Conservation (phyloP, 2,329 filamentous ascomycete genomes). For the Microcera coccophila region DNA sequence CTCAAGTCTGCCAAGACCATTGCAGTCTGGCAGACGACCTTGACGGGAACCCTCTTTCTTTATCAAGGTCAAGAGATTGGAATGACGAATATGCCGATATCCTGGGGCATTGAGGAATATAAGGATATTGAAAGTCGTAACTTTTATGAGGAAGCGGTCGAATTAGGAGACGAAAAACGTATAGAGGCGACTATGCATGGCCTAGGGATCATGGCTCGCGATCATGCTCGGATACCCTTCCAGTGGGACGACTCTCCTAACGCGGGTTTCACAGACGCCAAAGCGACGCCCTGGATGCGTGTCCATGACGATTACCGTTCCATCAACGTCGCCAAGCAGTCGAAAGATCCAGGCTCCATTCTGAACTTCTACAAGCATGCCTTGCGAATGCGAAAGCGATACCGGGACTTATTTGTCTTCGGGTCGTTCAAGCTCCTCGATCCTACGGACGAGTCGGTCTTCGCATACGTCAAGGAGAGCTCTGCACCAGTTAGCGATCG, state of each 20-base stretch:
- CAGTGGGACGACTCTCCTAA: constrained; percentile 59
- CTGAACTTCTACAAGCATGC: constrained; percentile 57
- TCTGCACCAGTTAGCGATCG: constrained; percentile 8
- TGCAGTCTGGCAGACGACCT: constrained; percentile 45
- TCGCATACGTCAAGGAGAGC: constrained; percentile 50
- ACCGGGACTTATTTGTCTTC: constrained; percentile 58
- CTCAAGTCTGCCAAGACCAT: constrained; percentile 49
- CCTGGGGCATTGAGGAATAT: constrained; percentile 51
- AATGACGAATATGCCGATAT: constrained; percentile 52
- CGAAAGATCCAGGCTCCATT: constrained; percentile 44
- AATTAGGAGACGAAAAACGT: constrained; percentile 32
- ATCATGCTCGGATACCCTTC: constrained; percentile 63
- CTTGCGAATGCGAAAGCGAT: constrained; percentile 49
- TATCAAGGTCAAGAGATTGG: constrained; percentile 62
- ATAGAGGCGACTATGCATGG: constrained; percentile 47
- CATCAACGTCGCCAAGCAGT: constrained; percentile 54
- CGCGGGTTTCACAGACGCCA: constrained; percentile 54
- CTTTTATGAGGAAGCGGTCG: constrained; percentile 45
- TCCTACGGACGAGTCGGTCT: constrained; percentile 50
- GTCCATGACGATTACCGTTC: constrained; percentile 55
- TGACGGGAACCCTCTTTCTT: constrained; percentile 53
- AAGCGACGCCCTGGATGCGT: constrained; percentile 61
- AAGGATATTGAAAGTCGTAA: constrained; percentile 52
- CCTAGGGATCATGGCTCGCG: constrained; percentile 56
- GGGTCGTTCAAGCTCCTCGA: constrained; percentile 55